These are phyloP conservation scores for Aureobasidium sp. DNA, from an alignment of 2,329 filamentous ascomycete species.

Conservation along the genomic window DNA sequence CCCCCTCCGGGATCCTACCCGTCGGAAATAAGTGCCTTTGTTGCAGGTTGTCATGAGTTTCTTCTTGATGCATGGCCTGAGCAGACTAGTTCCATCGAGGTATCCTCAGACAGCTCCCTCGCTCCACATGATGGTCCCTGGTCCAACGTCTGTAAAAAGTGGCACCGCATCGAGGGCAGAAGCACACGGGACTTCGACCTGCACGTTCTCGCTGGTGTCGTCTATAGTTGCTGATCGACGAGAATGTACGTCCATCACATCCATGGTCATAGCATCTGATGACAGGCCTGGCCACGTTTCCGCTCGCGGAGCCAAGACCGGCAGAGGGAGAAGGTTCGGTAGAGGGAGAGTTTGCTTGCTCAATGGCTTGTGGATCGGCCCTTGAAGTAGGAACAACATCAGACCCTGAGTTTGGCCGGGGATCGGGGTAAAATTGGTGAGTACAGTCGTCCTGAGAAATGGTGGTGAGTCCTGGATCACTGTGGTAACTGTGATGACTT, in stretches of 20 bases:
- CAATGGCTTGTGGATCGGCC: not conserved
- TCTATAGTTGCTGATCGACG: slow-evolving; percentile 1
- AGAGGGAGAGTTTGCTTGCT: not conserved
- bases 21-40: not conserved
- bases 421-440: not conserved
- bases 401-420: not conserved
- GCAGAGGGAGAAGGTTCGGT: not conserved
- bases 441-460: not conserved
- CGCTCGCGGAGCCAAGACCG: not conserved
- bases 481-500: not conserved
- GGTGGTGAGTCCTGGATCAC: not conserved
- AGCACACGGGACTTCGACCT: not conserved
- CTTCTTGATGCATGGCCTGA: not conserved
- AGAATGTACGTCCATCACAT: not conserved
- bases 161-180: not conserved
- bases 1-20: not conserved
- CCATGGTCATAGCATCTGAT: not conserved
- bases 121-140: not conserved
- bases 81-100: not conserved
- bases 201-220: slow-evolving; percentile 4
- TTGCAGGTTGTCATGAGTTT: not conserved
- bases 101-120: not conserved
- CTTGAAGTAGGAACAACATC: not conserved
- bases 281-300: not conserved
- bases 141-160: not conserved